These are phyloP conservation scores for Thielaviopsis populi DNA, from an alignment of 2,329 filamentous ascomycete species.

Conservation along the genomic window DNA sequence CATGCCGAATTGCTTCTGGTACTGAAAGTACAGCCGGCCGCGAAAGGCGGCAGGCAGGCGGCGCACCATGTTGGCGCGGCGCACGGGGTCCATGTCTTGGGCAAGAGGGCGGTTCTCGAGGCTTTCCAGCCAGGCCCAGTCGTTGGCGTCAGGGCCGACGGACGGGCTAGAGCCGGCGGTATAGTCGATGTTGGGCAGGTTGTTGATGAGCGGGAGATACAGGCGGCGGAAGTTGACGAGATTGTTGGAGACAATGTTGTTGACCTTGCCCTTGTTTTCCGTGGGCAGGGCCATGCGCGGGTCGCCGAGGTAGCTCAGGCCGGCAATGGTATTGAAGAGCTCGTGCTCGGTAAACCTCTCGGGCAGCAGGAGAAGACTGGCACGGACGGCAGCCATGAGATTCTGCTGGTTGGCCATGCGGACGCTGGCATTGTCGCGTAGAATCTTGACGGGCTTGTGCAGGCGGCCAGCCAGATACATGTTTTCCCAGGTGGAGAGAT, in stretches of 20 bases:
- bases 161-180: conserved; percentile 36
- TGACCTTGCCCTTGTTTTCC: conserved; percentile 83
- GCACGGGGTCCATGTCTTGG: conserved; percentile 86
- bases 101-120: conserved; percentile 51
- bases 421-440: conserved; percentile 82
- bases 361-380: conserved; percentile 74
- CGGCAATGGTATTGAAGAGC: conserved; percentile 80
- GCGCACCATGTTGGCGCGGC: conserved; percentile 90
- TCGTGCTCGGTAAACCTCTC: conserved; percentile 72
- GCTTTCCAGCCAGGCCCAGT: conserved; percentile 28
- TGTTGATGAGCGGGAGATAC: conserved; percentile 78
- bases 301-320: conserved; percentile 87
- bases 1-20: conserved; percentile 79
- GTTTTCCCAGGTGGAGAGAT: conserved; percentile 83
- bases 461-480: conserved; percentile 91
- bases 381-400: conserved; percentile 77
- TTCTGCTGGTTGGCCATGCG: conserved; percentile 94
- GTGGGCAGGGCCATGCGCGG: conserved; percentile 86
- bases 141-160: conserved; percentile 47
- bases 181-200: conserved; percentile 76
- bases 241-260: conserved; percentile 87
- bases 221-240: conserved; percentile 80
- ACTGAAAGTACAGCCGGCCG: conserved; percentile 82
- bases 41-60: conserved; percentile 77
- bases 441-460: conserved; percentile 95